phyloP scores from a whole-genome alignment of 805 yeast genomes.

The Nakazawaea sp. region DNA sequence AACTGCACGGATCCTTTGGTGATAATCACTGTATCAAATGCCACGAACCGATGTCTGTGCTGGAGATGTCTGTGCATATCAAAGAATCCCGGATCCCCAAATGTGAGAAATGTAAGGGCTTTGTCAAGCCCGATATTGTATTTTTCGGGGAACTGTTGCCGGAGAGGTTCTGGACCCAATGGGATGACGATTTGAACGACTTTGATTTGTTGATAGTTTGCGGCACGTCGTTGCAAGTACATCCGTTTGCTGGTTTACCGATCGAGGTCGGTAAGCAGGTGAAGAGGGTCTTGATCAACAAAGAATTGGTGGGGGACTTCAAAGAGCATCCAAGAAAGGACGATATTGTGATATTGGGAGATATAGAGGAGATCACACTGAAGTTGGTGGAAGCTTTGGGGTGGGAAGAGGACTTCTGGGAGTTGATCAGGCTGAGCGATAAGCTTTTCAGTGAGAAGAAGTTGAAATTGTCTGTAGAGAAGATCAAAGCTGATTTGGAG shows the following conservation, averaged over 20 bases:
- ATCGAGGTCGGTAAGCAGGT: conserved; percentile 44
- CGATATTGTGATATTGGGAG: conserved; percentile 56
- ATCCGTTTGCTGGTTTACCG: conserved; percentile 86
- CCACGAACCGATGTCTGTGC: conserved; percentile 40
- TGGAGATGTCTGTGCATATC: conserved; percentile 35
- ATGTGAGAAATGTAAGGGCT: conserved; percentile 64
- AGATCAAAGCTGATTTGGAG: conserved; percentile 9
- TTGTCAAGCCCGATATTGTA: conserved; percentile 89
- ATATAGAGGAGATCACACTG: conserved; percentile 62
- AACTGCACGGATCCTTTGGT: conserved; percentile 96
- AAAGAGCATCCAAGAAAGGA: conserved; percentile 39
- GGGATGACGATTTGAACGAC: conserved; percentile 52
- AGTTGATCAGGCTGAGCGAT: conserved; percentile 26
- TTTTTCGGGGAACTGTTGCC: conserved; percentile 93
- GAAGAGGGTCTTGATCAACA: conserved; percentile 63
- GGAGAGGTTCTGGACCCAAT: conserved; percentile 50
- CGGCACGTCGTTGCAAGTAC: conserved; percentile 86
- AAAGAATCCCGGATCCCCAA: conserved; percentile 35
- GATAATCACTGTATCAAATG: conserved; percentile 80
- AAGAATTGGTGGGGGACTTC: conserved; percentile 75
- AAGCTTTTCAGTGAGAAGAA: conserved; percentile 11
- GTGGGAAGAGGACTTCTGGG: conserved; percentile 53
- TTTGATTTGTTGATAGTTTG: conserved; percentile 78
- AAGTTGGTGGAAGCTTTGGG: conserved; percentile 48
- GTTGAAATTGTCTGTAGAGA: conserved; percentile 11